Evolutionary conservation across 768 basidiomycete genomes (phyloP), one percentile per base, ranked within the genome.

Genomic region (Galerina sulciceps): DNA sequence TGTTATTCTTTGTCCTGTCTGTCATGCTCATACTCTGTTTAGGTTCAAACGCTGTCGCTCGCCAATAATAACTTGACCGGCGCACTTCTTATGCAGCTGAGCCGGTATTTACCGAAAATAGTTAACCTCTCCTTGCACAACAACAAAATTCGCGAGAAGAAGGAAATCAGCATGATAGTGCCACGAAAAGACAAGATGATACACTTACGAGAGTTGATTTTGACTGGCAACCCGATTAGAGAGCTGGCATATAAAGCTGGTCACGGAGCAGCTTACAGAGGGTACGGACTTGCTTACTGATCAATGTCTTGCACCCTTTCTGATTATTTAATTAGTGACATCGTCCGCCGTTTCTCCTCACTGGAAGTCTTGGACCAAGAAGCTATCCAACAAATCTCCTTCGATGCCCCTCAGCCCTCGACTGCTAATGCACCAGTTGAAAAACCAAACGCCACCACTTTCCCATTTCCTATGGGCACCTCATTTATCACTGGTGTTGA

Each of bases 311-410:
- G 11, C 35, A 22, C 8, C 34, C 9, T 59, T 15, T 18, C 42
- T 59, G 15, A 35, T 37, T 18, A 18, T 10, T 22, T 36, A 15
- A 3, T 26, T 34, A 95, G 95, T 63, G 91, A 95, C 61, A 82
- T 96, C 57, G 81, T 85, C 11, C 83, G 89, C 42, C 87, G 92
- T 43, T 95, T 98, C 69, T 81, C 91, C 1, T 84, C 91, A 31
- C 73, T 99, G 40, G 85, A 88, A 55, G 89, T 96, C 59, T 80
- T 98, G 55, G 96, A 99, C 70, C 85, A 87, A 61, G 88, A 90
- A 69, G 81, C 91, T 6, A 85, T 98, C 47, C 77, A 85, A 5
- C 81, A 89, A 68, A 93, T 96, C 56, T 84, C 85, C 1, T 96
- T 95, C 63, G 93, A 92, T 65, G 82, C 86, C 14, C 86, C 89